Evolutionary conservation across 2,329 filamentous ascomycete genomes (phyloP), one percentile per base, ranked within the genome.

Genomic region (Ophiostoma tasmaniense): DNA sequence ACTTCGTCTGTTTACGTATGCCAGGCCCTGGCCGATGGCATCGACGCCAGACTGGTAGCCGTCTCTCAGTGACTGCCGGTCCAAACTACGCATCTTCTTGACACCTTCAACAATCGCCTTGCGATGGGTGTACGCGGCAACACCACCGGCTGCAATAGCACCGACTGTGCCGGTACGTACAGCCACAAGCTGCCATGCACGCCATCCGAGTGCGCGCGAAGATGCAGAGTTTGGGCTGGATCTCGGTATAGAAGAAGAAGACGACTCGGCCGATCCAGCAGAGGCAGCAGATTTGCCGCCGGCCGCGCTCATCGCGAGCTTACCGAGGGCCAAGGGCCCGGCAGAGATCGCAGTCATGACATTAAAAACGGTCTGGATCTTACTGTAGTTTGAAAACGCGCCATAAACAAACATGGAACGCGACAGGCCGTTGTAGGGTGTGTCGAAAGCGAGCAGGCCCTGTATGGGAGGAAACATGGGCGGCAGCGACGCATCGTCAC

Each of bases 131-230:
- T 95, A 96, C 1, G 92, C 89, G 0, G 91, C 90, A 0, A 93
- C 92, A 1, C 90, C 90, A 0, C 92, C 92, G 0, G 91, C 92
- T 0, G 89, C 89, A 35, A 93, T 92, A 13, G 93, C 87, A 0
- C 91, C 91, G 0, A 92, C 90, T 0, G 91, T 93, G 0, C 92
- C 92, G 0, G 91, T 92, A 66, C 89, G 89, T 78, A 94, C 89
- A 25, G 92, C 92, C 64, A 93, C 85, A 2, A 85, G 75, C 74
- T 86, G 83, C 84, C 84, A 87, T 0, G 81, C 78, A 25, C 64
- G 37, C 74, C 64, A 28, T 22, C 78, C 72, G 71, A 37, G 30
- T 70, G 11, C 52, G 74, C 70, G 10, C 72, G n/a, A 71, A 71
- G 42, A 50, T 70, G 65, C 75, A 70, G 20, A 72, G 30, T 66